These are phyloP conservation scores for Noccaea caerulescens DNA, from an alignment of 345 rosid species.

Conservation along the genomic window DNA sequence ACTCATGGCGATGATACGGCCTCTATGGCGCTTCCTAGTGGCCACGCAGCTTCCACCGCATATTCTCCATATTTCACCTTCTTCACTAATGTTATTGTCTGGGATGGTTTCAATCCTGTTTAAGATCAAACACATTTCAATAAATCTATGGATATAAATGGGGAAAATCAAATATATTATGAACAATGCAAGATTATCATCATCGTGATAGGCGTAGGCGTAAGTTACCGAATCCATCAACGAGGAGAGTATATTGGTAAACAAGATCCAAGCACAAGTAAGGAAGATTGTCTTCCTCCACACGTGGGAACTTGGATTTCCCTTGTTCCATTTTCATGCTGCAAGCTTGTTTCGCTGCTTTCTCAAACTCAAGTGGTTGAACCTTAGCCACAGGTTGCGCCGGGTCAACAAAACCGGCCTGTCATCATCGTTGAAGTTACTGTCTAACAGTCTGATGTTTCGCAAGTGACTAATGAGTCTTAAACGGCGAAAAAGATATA, in stretches of 20 bases:
- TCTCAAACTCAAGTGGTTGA: slow-evolving; percentile 68
- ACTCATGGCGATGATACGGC: slow-evolving; percentile 64
- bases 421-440: slow-evolving; percentile 18
- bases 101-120: slow-evolving; percentile 77
- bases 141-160: too few species aligned
- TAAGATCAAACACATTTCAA: too few species aligned
- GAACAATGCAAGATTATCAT: not conserved
- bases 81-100: slow-evolving; percentile 85
- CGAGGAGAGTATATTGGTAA: slow-evolving; percentile 81
- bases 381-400: slow-evolving; percentile 73
- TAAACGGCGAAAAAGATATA: not conserved
- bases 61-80: slow-evolving; percentile 65
- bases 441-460: slow-evolving; percentile 4
- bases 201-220: not conserved
- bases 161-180: too few species aligned
- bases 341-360: slow-evolving; percentile 86
- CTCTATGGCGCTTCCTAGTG: slow-evolving; percentile 97
- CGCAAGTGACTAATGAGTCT: not conserved
- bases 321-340: slow-evolving; percentile 67
- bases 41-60: slow-evolving; percentile 97
- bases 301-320: slow-evolving; percentile 52
- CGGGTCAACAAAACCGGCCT: slow-evolving; percentile 84
- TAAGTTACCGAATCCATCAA: slow-evolving; percentile 86
- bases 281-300: slow-evolving; percentile 65
- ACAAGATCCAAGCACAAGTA: slow-evolving; percentile 94